Conservation (phyloP, 2,329 filamentous ascomycete genomes). For the Mariannaea elegans region DNA sequence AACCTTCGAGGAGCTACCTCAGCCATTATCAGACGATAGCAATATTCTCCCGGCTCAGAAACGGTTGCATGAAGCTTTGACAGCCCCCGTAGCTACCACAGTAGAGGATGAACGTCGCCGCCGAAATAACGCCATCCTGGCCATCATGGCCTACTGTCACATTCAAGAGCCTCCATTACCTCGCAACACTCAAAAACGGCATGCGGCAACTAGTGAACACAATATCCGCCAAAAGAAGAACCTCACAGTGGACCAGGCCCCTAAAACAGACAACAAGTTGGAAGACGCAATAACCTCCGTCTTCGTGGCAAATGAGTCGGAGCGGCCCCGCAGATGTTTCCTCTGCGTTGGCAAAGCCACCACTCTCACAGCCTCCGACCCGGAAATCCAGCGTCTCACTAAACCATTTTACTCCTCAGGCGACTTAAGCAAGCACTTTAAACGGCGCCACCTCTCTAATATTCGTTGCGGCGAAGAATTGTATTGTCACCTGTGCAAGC, state of each 20-base stretch:
- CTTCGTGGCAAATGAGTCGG: not conserved
- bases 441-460: constrained; percentile 10
- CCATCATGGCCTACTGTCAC: constrained; percentile 13
- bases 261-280: not conserved
- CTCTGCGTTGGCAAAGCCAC: constrained; percentile 1
- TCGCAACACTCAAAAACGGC: not conserved
- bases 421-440: constrained; percentile 18
- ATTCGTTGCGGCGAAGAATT: not conserved
- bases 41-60: constrained; percentile 2
- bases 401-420: not conserved
- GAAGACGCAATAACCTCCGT: not conserved
- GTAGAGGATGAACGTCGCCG: not conserved
- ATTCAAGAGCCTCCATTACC: not conserved
- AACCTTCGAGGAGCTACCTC: constrained; percentile 23
- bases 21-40: constrained; percentile 8
- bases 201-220: not conserved
- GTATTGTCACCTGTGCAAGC: not conserved
- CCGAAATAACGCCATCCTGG: constrained; percentile 4
- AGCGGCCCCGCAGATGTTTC: constrained; percentile 2
- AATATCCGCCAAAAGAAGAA: not conserved
- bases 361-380: not conserved
- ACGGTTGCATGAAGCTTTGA: constrained; percentile 4
- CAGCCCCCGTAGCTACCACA: not conserved
- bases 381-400: not conserved
- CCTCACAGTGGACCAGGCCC: no score